Conservation (phyloP, 306 rosid genomes). For the Arachis hypogaea region DNA sequence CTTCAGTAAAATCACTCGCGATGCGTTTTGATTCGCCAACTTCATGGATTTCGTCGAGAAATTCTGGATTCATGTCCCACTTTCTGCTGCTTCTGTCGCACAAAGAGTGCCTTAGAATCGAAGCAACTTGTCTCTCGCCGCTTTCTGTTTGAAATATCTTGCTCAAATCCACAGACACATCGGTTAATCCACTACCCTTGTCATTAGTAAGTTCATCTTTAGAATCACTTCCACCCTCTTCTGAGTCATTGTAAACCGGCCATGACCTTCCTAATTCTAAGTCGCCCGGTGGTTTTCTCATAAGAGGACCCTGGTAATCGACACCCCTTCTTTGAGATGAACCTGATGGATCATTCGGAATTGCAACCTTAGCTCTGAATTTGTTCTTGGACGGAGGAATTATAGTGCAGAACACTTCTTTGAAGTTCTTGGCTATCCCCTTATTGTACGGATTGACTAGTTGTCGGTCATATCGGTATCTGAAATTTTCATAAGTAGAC, state of each 20-base stretch:
- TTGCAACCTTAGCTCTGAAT: constrained; percentile 57
- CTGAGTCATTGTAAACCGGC: constrained; percentile 43
- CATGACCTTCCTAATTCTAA: constrained; percentile 47
- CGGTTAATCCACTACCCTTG: constrained; percentile 45
- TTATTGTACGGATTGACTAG: constrained; percentile 57
- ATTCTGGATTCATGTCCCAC: constrained; percentile 49
- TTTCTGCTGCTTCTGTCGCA: constrained; percentile 55
- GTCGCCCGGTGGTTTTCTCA: constrained; percentile 41
- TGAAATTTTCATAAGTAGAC: constrained; percentile 81
- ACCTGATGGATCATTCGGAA: constrained; percentile 43
- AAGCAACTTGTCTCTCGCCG: constrained; percentile 44
- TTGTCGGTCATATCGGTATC: constrained; percentile 60
- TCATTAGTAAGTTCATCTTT: constrained; percentile 45
- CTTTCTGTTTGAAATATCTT: constrained; percentile 48
- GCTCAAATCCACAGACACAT: constrained; percentile 50
- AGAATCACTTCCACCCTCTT: constrained; percentile 39
- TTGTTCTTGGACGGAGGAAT: constrained; percentile 70
- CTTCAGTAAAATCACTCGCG: constrained; percentile 10
- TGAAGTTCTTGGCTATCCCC: constrained; percentile 58
- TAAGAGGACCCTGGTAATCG: constrained; percentile 46
- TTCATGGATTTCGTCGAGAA: constrained; percentile 39
- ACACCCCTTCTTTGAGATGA: constrained; percentile 36
- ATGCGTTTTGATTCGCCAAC: constrained; percentile 41
- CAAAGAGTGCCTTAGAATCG: constrained; percentile 39
- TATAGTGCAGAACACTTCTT: constrained; percentile 58